Percentiles rank a stretch among this genome's conserved stretches.
phyloP scores from a whole-genome alignment of 1,284 basidiomycete genomes.

The Megacollybia platyphylla region DNA sequence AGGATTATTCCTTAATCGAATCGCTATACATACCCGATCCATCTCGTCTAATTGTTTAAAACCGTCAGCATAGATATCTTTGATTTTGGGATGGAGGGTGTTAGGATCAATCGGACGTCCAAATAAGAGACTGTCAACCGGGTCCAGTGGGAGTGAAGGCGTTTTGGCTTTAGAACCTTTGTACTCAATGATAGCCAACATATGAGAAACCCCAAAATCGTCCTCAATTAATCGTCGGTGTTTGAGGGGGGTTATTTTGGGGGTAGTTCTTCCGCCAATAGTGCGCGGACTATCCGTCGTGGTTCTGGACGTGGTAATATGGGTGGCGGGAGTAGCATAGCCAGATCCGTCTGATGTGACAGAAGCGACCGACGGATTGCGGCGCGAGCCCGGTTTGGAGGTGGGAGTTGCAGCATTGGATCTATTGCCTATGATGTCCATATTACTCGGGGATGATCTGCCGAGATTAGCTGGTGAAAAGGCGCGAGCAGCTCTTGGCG shows the following conservation, averaged over 20 bases:
- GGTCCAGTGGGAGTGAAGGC: constrained; percentile 30
- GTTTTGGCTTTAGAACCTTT: constrained; percentile 30
- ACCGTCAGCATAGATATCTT: constrained; percentile 56
- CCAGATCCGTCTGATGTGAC: constrained; percentile 48
- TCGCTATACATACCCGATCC: constrained; percentile 44
- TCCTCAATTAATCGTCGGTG: constrained; percentile 51
- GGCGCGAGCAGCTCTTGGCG: constrained; percentile 8
- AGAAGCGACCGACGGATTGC: constrained; percentile 52
- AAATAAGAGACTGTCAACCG: constrained; percentile 64
- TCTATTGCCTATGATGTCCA: constrained; percentile 5
- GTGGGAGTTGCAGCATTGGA: constrained; percentile 9
- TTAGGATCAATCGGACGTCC: constrained; percentile 51
- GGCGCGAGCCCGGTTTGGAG: constrained; percentile 18
- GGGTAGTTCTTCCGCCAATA: constrained; percentile 12
- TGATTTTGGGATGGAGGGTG: constrained; percentile 57
- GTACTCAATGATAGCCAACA: constrained; percentile 76
- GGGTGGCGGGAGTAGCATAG: constrained; percentile 36
- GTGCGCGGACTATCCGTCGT: constrained; percentile 7
- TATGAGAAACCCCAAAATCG: constrained; percentile 73
- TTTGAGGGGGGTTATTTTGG: constrained; percentile 16
- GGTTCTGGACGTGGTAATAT: constrained; percentile 15
- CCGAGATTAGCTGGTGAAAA: constrained; percentile 10
- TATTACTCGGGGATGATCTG: constrained; percentile 1
- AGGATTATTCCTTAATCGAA: background rate
- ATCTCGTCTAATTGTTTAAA: constrained; percentile 72